A percentile compares a stretch with the other conserved stretches of the same genome.
Conservation (phyloP, 306 rosid genomes). For the Rosa rugosa region DNA sequence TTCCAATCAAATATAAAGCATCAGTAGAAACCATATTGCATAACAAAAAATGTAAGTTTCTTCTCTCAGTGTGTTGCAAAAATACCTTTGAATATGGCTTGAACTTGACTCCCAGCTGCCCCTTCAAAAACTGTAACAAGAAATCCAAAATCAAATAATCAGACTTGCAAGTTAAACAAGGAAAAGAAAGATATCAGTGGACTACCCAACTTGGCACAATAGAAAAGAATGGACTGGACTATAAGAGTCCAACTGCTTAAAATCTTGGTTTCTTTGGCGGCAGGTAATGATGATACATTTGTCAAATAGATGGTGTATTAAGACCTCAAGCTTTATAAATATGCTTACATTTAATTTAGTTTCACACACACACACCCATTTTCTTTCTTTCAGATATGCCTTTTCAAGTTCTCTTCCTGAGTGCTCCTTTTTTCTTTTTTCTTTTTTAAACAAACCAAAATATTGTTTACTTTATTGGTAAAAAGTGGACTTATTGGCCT, state of each 20-base stretch:
- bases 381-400: not conserved
- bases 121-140: conserved; percentile 71
- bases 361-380: not conserved
- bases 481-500: conserved; percentile 26
- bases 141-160: conserved; percentile 20
- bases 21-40: not conserved
- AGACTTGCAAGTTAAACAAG: not conserved
- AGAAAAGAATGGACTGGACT: not conserved
- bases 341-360: not conserved
- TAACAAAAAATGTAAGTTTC: not conserved
- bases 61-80: conserved; percentile 7
- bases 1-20: not conserved
- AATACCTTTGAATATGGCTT: conserved; percentile 92
- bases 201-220: conserved; percentile 1
- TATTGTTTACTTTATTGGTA: conserved; percentile 10
- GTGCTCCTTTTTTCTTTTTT: not conserved
- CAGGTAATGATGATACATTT: not conserved
- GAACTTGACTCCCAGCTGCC: conserved; percentile 79
- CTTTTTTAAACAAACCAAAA: not conserved
- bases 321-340: not conserved
- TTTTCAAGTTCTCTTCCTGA: not conserved
- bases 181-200: not conserved
- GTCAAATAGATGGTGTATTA: not conserved
- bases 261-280: not conserved
- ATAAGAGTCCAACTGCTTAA: not conserved